These are phyloP conservation scores for Perilla frutescens DNA, from an alignment of 257 asterid genomes.

Conservation along the genomic window DNA sequence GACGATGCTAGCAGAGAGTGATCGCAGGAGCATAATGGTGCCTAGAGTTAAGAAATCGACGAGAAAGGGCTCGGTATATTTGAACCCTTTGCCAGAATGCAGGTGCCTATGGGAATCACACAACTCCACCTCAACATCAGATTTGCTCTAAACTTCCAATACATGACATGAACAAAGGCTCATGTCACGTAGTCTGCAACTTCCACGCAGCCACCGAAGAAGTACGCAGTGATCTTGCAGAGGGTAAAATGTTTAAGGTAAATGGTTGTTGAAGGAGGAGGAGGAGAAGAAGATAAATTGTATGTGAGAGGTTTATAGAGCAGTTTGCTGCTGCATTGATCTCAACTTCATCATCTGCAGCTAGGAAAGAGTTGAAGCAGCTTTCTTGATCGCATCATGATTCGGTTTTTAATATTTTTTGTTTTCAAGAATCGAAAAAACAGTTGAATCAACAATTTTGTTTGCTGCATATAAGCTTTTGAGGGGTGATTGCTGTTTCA, in stretches of 20 bases:
- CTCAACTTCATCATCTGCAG: neutral
- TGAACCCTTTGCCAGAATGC: constrained; percentile 86
- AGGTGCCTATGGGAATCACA: constrained; percentile 76
- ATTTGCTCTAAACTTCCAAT: constrained; percentile 33
- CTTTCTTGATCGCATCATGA: constrained; percentile 20
- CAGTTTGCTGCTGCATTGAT: neutral
- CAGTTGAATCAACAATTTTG: constrained; percentile 21
- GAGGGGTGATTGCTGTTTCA: constrained; percentile 9
- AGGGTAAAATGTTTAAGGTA: neutral
- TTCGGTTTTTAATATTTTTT: neutral
- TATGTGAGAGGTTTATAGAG: no score
- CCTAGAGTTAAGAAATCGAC: constrained; percentile 73
- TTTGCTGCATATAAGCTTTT: neutral
- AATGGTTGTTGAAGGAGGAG: neutral
- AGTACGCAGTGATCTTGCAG: neutral
- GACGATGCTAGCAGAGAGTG: constrained; percentile 82
- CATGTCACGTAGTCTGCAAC: neutral
- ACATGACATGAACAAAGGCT: neutral
- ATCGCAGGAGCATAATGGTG: constrained; percentile 67
- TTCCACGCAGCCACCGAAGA: constrained; percentile 11
- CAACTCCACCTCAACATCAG: constrained; percentile 44
- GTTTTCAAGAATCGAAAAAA: neutral
- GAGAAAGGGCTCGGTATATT: constrained; percentile 70
- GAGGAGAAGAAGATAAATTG: no score
- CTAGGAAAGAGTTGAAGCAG: neutral